A percentile compares a stretch with the other conserved stretches of the same genome.
Evolutionary conservation across 768 basidiomycete genomes (phyloP).

Genomic region (Suillus discolor): DNA sequence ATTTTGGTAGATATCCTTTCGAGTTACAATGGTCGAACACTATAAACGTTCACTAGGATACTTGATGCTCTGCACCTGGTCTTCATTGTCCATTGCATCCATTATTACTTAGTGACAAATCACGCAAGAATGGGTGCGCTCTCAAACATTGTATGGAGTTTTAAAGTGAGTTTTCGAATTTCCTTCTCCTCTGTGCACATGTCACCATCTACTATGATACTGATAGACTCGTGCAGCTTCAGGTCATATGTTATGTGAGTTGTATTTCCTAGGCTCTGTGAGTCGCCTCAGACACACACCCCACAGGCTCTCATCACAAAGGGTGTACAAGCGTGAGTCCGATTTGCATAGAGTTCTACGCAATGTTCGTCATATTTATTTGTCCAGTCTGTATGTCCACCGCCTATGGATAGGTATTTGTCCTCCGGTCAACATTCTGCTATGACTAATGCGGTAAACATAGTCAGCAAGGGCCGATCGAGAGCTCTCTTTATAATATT

Average conservation of each 20-base stretch:
- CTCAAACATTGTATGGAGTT: conserved; percentile 21
- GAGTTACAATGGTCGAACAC: background rate
- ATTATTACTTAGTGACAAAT: background rate
- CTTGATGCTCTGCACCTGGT: background rate
- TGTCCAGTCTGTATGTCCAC: background rate
- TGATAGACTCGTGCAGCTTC: background rate
- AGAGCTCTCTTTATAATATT: background rate
- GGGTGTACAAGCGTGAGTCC: background rate
- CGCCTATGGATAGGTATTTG: background rate
- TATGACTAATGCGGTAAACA: background rate
- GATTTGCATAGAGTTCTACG: background rate
- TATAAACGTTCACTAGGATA: background rate
- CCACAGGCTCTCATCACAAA: background rate
- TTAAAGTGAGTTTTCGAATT: background rate
- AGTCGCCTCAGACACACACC: background rate
- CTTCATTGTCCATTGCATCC: background rate
- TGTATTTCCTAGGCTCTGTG: background rate
- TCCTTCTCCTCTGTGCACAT: background rate
- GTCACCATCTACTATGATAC: background rate
- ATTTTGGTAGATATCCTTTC: background rate
- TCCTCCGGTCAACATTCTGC: background rate
- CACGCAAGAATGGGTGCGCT: background rate
- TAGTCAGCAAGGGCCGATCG: background rate
- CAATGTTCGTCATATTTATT: background rate
- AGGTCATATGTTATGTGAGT: background rate